These are phyloP conservation scores for Boletus tomentosulus DNA, from an alignment of 768 basidiomycete species.

Conservation along the genomic window DNA sequence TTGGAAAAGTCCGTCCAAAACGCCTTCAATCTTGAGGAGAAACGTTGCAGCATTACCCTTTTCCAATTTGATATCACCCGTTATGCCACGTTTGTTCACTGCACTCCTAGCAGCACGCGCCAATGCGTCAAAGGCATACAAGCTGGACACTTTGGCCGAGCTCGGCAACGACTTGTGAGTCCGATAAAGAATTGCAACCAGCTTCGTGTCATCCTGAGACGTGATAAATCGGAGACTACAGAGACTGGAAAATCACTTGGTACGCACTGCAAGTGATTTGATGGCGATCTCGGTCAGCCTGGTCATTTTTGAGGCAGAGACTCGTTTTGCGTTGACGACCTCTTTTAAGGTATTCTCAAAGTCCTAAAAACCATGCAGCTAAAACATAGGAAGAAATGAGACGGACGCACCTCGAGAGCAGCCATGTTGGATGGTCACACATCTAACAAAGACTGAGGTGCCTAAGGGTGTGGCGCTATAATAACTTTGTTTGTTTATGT, in stretches of 20 bases:
- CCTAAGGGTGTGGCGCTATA: constrained; percentile 4
- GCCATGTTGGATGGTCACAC: constrained; percentile 34
- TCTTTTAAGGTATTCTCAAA: constrained; percentile 81
- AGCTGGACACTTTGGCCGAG: constrained; percentile 72
- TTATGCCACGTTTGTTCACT: constrained; percentile 58
- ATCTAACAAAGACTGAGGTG: constrained; percentile 13
- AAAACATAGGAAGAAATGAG: background rate
- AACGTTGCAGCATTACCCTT: constrained; percentile 79
- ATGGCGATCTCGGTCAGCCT: constrained; percentile 72
- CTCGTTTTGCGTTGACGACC: constrained; percentile 74
- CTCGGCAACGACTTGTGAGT: constrained; percentile 77
- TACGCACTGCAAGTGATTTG: constrained; percentile 70
- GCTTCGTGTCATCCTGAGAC: constrained; percentile 72
- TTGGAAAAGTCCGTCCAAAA: constrained; percentile 84
- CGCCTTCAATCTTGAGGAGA: constrained; percentile 83
- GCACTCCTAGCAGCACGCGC: constrained; percentile 75
- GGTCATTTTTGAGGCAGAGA: constrained; percentile 85
- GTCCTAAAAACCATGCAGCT: constrained; percentile 43
- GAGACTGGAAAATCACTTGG: background rate
- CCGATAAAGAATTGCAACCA: constrained; percentile 86
- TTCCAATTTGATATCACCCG: constrained; percentile 50
- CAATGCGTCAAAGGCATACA: constrained; percentile 93
- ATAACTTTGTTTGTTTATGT: constrained; percentile 39
- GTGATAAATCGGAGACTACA: background rate
- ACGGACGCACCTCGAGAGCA: constrained; percentile 36